Conservation (phyloP, 495 filamentous ascomycete genomes). For the Ramalina peruviana region DNA sequence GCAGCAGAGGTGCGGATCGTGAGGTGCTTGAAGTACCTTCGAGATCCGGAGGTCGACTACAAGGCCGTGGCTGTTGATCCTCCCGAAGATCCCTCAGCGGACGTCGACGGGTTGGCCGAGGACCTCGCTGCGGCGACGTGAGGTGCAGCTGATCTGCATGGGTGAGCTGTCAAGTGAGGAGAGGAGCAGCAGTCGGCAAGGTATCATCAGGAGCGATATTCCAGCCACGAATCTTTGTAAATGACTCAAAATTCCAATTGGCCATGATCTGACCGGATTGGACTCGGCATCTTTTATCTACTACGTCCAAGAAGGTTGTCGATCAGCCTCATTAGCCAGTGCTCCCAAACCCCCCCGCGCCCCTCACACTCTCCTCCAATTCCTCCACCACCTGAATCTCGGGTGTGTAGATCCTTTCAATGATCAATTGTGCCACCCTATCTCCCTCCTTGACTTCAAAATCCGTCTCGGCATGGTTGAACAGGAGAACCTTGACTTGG, state of each 20-base stretch:
- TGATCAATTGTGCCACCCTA: slow-evolving; percentile 79
- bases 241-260: not conserved
- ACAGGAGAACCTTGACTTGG: slow-evolving; percentile 82
- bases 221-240: not conserved
- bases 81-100: slow-evolving; percentile 1
- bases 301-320: not conserved
- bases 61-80: slow-evolving; percentile 36
- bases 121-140: not conserved
- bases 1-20: slow-evolving; percentile 72
- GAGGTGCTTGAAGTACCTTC: slow-evolving; percentile 50
- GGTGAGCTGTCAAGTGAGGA: not conserved
- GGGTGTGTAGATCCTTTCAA: slow-evolving; percentile 88
- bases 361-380: slow-evolving; percentile 80
- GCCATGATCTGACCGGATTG: not conserved
- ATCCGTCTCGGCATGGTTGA: slow-evolving; percentile 76
- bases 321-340: slow-evolving; percentile 39
- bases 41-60: slow-evolving; percentile 46
- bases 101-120: not conserved
- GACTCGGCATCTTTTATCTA: not conserved
- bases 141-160: not conserved
- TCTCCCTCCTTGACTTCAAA: slow-evolving; percentile 77
- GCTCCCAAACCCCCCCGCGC: slow-evolving; percentile 86
- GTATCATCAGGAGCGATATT: not conserved
- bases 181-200: not conserved
- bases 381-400: slow-evolving; percentile 77